These are phyloP conservation scores for Psilocybe mexicana DNA, from an alignment of 1,284 basidiomycete species.

Conservation along the genomic window DNA sequence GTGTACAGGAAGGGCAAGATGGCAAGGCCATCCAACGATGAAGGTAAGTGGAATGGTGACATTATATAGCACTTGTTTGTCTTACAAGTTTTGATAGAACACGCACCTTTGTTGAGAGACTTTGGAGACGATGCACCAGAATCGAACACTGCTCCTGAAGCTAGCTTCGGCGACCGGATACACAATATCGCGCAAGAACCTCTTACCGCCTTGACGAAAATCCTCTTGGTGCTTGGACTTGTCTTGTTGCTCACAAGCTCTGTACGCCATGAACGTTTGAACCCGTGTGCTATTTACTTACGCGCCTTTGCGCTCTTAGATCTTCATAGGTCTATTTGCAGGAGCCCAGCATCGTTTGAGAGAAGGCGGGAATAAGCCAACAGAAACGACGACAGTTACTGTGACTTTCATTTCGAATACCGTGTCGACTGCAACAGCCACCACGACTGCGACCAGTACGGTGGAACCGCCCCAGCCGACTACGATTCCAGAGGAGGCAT, in stretches of 20 bases:
- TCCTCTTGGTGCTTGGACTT: slow-evolving; percentile 76
- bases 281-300: slow-evolving; percentile 1
- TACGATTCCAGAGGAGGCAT: slow-evolving; percentile 49
- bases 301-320: slow-evolving; percentile 27
- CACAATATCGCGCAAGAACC: slow-evolving; percentile 67
- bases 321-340: slow-evolving; percentile 92
- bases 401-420: slow-evolving; percentile 37
- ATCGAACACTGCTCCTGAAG: slow-evolving; percentile 21
- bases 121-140: slow-evolving; percentile 29
- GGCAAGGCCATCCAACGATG: slow-evolving; percentile 40
- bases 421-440: slow-evolving; percentile 30
- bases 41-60: slow-evolving; percentile 35
- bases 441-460: slow-evolving; percentile 39
- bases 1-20: slow-evolving; percentile 29
- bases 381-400: slow-evolving; percentile 36
- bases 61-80: neutral
- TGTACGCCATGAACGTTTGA: slow-evolving; percentile 31
- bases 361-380: slow-evolving; percentile 33
- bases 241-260: slow-evolving; percentile 80
- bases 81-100: slow-evolving; percentile 39
- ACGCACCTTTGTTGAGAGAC: slow-evolving; percentile 54
- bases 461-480: slow-evolving; percentile 43
- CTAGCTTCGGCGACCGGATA: slow-evolving; percentile 51
- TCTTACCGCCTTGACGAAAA: slow-evolving; percentile 82
- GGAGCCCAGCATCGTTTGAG: slow-evolving; percentile 81